These are phyloP conservation scores for Leishmania aethiopica DNA, from an alignment of 208 protist species.

Conservation along the genomic window DNA sequence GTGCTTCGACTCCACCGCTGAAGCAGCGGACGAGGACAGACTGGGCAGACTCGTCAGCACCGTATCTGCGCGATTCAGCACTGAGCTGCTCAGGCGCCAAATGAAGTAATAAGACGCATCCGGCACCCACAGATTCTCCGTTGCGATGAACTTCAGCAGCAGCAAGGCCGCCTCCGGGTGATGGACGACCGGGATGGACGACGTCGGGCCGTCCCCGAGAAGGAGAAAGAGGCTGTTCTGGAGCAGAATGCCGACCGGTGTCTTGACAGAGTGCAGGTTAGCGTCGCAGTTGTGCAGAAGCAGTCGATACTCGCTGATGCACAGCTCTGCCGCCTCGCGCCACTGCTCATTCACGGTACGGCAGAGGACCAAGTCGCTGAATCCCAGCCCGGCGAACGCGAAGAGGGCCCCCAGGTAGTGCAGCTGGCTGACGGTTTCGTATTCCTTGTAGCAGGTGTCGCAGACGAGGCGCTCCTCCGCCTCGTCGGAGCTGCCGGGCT, in stretches of 20 bases:
- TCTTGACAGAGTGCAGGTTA: constrained; percentile 42
- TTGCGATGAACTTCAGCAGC: constrained; percentile 48
- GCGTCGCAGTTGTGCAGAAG: constrained; percentile 59
- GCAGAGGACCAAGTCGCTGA: constrained; percentile 64
- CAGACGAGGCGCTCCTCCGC: constrained; percentile 60
- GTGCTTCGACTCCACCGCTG: not conserved
- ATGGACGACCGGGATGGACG: constrained; percentile 30
- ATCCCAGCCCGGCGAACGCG: constrained; percentile 52
- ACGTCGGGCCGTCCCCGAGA: constrained; percentile 32
- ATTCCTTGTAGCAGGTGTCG: constrained; percentile 56
- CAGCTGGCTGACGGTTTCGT: constrained; percentile 47
- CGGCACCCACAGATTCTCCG: constrained; percentile 38
- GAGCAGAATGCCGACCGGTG: constrained; percentile 49
- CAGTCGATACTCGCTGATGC: constrained; percentile 73
- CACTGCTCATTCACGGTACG: constrained; percentile 69
- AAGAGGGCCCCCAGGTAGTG: constrained; percentile 71
- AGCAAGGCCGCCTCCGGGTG: constrained; percentile 46
- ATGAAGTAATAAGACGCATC: constrained; percentile 40
- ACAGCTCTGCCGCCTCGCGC: constrained; percentile 73
- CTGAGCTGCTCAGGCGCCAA: constrained; percentile 26
- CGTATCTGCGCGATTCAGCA: constrained; percentile 32
- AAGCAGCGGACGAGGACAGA: constrained; percentile 3
- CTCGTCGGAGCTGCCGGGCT: constrained; percentile 57
- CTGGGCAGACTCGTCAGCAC: constrained; percentile 15
- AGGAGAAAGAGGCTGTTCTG: constrained; percentile 63